These are phyloP conservation scores for Colletotrichum chrysophilum DNA, from an alignment of 2,329 filamentous ascomycete species.

Conservation along the genomic window DNA sequence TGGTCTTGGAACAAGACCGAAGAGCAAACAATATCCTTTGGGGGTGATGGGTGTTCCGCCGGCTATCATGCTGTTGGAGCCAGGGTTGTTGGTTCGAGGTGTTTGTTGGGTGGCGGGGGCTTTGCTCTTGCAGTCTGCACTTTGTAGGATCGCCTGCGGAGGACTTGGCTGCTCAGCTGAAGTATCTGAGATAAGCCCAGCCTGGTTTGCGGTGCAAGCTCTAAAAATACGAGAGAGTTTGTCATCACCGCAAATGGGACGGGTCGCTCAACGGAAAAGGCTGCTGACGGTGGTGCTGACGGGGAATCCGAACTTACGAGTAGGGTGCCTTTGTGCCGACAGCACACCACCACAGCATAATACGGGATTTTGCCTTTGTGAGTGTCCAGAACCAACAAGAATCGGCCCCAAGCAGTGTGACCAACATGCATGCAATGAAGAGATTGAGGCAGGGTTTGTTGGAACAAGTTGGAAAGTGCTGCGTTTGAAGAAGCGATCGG, in stretches of 20 bases:
- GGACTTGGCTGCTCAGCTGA: conserved; percentile 5
- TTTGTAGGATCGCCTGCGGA: conserved; percentile 1
- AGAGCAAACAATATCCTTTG: background rate
- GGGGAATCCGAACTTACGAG: background rate
- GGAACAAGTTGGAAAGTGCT: background rate
- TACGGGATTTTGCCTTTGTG: background rate
- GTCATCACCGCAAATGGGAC: background rate
- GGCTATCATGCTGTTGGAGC: background rate
- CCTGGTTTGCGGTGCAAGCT: background rate
- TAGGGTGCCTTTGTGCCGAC: background rate
- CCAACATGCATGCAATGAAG: background rate
- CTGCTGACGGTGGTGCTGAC: background rate
- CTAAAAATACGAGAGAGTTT: conserved; percentile 15
- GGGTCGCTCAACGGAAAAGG: background rate
- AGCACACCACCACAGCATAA: background rate
- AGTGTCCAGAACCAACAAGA: background rate
- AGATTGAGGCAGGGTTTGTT: background rate
- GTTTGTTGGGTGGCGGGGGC: background rate
- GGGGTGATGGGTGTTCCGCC: background rate
- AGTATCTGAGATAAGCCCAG: conserved; percentile 6
- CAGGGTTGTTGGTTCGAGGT: background rate
- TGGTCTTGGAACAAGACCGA: background rate
- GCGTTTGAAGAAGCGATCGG: background rate
- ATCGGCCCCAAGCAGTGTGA: background rate
- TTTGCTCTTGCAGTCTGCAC: background rate